Base-by-base conservation (phyloP, 495 filamentous ascomycete genomes). In the Neurospora tetraspora region DNA sequence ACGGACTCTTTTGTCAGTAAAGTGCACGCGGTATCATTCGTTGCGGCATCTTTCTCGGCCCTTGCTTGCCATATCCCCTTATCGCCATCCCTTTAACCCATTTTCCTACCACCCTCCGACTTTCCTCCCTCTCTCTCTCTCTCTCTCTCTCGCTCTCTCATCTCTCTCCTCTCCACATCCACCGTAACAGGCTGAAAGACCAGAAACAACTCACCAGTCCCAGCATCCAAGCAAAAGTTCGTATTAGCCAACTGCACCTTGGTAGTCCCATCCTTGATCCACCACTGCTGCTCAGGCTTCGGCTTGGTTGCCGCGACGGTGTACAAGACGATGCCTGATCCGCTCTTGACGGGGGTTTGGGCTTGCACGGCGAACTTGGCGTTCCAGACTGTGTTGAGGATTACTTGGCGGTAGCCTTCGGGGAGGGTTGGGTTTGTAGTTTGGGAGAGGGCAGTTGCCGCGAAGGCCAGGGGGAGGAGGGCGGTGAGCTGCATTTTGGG, bases 221-320 rank as follows among this genome's bases (percentile, higher is more conserved):
- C 86, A 5, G 78, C 86, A 69, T 88, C 86, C 18, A 88, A 53
- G 75, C 86, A 88, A 3, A 87, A 80, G 9, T 77, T 81, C 5
- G 80, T 85, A 74, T 76, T 75, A 4, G 81, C 84, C 42, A 87
- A 77, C 71, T 85, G 82, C 72, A 88, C 84, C 77, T 80, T 81
- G n/a, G 78, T 79, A 2, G 72, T 77, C 73, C 80, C 81, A 59
- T 72, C 73, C 76, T 82, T 81, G 77, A 88, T 70, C 65, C 81
- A 86, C 86, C 86, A 88, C 71, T 85, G 82, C 72, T 88, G 85
- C 38, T 83, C 83, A 1, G 83, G 75, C 72, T 78, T 85, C 70
- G 76, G 74, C 39, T 69, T 79, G 16, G 71, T 85, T 76, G n/a
- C 84, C 83, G 68, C n/a, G 69, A 10, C 23, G 2, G 34, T 83